These are phyloP conservation scores for Nicotiana tabacum DNA, from an alignment of 257 asterid genomes.

Conservation along the genomic window DNA sequence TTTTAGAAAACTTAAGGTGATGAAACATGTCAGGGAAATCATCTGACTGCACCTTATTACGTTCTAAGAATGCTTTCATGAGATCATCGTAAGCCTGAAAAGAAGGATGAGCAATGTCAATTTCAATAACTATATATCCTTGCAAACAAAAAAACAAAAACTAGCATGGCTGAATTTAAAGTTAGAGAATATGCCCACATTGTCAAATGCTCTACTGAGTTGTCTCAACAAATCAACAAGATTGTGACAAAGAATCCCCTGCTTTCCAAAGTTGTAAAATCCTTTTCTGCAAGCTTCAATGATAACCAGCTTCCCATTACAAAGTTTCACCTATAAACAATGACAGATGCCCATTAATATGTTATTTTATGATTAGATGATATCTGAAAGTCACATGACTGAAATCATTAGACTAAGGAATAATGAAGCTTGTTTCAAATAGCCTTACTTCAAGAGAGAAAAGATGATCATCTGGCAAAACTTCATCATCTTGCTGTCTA, in stretches of 20 bases:
- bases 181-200: conserved; percentile 32
- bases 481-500: conserved; percentile 40
- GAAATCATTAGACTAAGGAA: not conserved
- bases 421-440: not conserved
- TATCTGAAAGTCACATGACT: not conserved
- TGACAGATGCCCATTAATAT: conserved; percentile 2
- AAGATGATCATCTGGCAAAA: conserved; percentile 53
- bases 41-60: conserved; percentile 67
- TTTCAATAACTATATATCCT: not conserved
- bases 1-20: not conserved
- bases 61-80: conserved; percentile 87
- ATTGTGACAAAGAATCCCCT: conserved; percentile 73
- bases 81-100: conserved; percentile 90
- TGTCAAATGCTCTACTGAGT: conserved; percentile 87
- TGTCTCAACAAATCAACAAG: conserved; percentile 91
- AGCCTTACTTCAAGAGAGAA: conserved; percentile 79
- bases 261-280: conserved; percentile 70
- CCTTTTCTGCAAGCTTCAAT: conserved; percentile 85
- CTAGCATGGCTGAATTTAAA: not conserved
- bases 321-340: conserved; percentile 71
- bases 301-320: conserved; percentile 68
- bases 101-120: conserved; percentile 11
- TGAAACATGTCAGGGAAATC: not conserved
- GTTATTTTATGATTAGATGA: not conserved
- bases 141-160: not conserved